Evolutionary conservation across 179 eudicot species (phyloP), one percentile per base, ranked within the genome.

Genomic region (Beta macrorhiza): DNA sequence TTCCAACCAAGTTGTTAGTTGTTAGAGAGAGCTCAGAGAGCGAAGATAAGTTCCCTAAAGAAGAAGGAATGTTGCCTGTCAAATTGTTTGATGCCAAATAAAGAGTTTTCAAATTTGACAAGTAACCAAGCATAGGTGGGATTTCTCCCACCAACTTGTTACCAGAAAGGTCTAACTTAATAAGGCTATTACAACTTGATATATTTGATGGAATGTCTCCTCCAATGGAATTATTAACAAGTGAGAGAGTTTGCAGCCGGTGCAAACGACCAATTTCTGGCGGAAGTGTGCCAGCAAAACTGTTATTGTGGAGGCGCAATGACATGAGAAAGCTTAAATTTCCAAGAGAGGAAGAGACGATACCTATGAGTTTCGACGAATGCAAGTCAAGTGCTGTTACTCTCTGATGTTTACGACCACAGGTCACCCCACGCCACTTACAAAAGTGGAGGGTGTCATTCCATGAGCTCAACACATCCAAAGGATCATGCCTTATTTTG

Each of bases 1-100:
- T 58, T 42, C 84, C 87, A 20, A 6, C 29, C 32, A 62, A 62
- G 12, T 62, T 62, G 29, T 62, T 62, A n/a, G 3, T 4, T 5
- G 22, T 20, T 19, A 61, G 6, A 11, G 10, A n/a, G 10, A 62
- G 67, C 12, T 2, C 29, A 62, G 32, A 6, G 2, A 62, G 32
- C 4, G 67, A 62, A 1, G 67, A 62, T 62, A 62, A 62, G 32
- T 62, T 62, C 32, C 67, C 67, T 5, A 62, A 3, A 1, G 32
- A 19, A 19, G 67, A 62, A 62, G 67, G 67, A 7, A 62, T n/a
- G 0, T 20, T 75, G 17, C 85, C 87, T 4, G 6, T 67, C 1
- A 67, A 14, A 19, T 67, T 32, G 45, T 29, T 29, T 4, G 3
- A 5, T 67, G 70, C 25, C 1, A 67, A 32, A 16, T 13, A 13